Evolutionary conservation across 148 eudicot genomes (phyloP).

Genomic region (Beta vulgaris): DNA sequence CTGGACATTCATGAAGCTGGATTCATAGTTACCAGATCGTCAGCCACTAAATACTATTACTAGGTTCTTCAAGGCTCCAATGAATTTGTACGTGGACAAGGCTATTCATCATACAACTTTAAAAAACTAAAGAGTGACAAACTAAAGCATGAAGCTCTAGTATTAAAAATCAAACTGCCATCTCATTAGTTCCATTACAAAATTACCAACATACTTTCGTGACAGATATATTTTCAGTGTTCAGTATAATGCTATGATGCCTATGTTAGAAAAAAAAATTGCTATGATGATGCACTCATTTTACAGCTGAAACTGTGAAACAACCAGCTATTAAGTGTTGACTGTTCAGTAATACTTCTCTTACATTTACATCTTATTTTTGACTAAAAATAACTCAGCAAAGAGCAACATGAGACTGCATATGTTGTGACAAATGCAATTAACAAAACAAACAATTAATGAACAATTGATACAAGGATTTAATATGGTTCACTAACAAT

Average conservation of each 20-base stretch:
- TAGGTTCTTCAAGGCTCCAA: constrained; percentile 1
- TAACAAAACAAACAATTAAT: no score
- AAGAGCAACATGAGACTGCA: not conserved
- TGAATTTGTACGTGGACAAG: not conserved
- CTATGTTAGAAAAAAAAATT: no score
- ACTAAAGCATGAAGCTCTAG: not conserved
- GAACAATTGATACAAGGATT: no score
- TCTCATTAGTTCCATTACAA: not conserved
- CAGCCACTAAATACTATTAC: not conserved
- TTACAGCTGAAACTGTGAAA: not conserved
- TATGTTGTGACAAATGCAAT: no score
- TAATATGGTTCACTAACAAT: no score
- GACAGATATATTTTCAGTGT: not conserved
- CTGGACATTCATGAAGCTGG: constrained; percentile 96
- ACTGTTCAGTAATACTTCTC: not conserved
- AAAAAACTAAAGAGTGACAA: not conserved
- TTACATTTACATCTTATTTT: not conserved
- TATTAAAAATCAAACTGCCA: not conserved
- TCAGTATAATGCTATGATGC: not conserved
- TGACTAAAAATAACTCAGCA: not conserved
- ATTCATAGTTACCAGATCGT: constrained; percentile 10
- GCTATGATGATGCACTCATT: not conserved
- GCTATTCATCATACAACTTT: not conserved
- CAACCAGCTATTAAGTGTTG: no score
- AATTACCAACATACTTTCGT: not conserved